Evolutionary conservation across 2,329 filamentous ascomycete genomes (phyloP).

Genomic region (Xylariaceae sp.): DNA sequence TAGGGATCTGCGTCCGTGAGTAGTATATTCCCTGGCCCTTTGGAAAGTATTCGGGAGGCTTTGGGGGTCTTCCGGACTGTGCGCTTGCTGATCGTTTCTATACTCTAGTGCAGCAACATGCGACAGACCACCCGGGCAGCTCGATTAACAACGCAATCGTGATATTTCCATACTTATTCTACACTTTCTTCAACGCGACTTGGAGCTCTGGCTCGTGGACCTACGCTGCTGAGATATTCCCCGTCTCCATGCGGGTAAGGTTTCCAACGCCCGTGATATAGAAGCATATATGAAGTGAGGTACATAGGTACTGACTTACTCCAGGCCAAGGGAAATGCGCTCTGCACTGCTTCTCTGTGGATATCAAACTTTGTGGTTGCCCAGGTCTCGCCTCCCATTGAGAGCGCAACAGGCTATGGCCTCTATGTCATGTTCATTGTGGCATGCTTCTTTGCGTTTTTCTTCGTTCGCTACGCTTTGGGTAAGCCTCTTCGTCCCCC

Average conservation of each 20-base stretch:
- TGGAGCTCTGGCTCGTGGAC: slow-evolving; percentile 20
- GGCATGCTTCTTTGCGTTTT: slow-evolving; percentile 19
- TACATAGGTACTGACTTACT: slow-evolving; percentile 7
- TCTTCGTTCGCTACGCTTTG: slow-evolving; percentile 20
- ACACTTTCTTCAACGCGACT: slow-evolving; percentile 19
- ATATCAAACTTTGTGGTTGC: slow-evolving; percentile 18
- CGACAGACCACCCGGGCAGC: slow-evolving; percentile 14
- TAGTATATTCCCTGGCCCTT: too few species aligned
- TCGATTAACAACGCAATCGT: slow-evolving; percentile 18
- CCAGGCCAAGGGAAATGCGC: slow-evolving; percentile 18
- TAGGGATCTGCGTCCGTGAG: slow-evolving; percentile 21
- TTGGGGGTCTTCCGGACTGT: too few species aligned
- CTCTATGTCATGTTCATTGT: slow-evolving; percentile 19
- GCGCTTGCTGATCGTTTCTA: too few species aligned
- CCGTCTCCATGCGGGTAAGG: not conserved
- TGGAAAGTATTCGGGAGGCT: too few species aligned
- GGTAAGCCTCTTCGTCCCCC: slow-evolving; percentile 4
- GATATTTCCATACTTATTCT: slow-evolving; percentile 17
- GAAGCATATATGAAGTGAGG: not conserved
- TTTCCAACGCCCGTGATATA: not conserved
- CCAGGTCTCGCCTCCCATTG: slow-evolving; percentile 16
- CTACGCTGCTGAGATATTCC: slow-evolving; percentile 20
- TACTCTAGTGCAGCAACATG: slow-evolving; percentile 19
- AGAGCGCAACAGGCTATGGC: slow-evolving; percentile 17
- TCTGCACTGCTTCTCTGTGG: slow-evolving; percentile 22